Base-by-base conservation (phyloP, 2,329 filamentous ascomycete genomes). In the Pleoardoris graminearum region DNA sequence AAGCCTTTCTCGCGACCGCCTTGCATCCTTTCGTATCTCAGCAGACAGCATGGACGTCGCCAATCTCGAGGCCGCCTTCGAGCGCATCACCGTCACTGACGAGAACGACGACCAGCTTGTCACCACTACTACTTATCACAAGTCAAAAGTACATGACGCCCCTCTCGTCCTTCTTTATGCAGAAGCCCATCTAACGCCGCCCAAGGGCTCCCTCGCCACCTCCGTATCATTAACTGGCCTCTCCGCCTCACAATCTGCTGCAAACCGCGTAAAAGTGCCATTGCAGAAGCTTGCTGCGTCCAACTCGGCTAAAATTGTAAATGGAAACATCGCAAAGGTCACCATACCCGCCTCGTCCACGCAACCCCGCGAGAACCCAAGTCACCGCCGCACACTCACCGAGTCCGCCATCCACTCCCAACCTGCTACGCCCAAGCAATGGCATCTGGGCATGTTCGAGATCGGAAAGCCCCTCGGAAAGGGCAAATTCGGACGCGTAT, bases 381-480 rank as follows among this genome's bases (percentile, higher is more conserved):
- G 32, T 8, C 79, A 29, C 74, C 46, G 73, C 69, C 60, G 69
- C 70, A 73, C 69, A 65, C 59, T 71, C 67, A 72, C 69, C 14
- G 83, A 86, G 60, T 77, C 79, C 38, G 80, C 80, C 47, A 45
- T 75, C 59, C 69, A 70, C 65, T 57, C 66, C 47, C 67, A 71
- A 51, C 70, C 75, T 36, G 60, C 65, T 1, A 59, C 71, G 1
- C 67, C 72, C 16, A 77, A 77, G 58, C 66, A 91, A 62, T 92
- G 92, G 75, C 90, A 96, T 70, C 84, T 96, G 3, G 89, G 90
- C 75, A 95, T 95, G 90, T 96, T 96, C 72, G 91, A 96, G 73
- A 96, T 95, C 59, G 90, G 90, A 33, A 88, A 90, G 62, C 89
- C 90, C 1, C 79, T 95, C 3, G 90, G 90, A 48, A 94, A 94